Base-by-base conservation (phyloP, 768 basidiomycete genomes). In the Phylloporus arenicola region DNA sequence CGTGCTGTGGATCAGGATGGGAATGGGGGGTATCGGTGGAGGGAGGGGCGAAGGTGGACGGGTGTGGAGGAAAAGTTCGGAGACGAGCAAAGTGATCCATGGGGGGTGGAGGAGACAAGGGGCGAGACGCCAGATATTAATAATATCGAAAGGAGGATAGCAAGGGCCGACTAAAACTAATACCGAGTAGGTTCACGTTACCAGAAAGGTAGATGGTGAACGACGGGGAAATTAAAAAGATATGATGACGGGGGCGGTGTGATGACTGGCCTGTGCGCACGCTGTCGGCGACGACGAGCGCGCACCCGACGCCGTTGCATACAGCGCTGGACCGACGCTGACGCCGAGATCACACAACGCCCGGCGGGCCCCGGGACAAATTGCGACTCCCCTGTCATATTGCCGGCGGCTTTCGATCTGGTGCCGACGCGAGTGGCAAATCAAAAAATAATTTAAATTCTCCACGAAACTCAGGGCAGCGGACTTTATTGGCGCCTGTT, bases 61-160 rank as follows among this genome's bases (percentile, higher is more conserved):
- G 50, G 22, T 58, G 59, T 17, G 37, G 42, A 30, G 57, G 53
- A 19, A 24, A 22, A 2, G 62, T 57, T 25, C 51, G 58, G 47
- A 64, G 47, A 48, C 64, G 70, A 48, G 68, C 20, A 40, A 58
- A 67, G 48, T 64, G 62, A 56, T 75, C 68, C 75, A 76, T 76
- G 25, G 39, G 44, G 30, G 29, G 10, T 2, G 29, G 29, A 27
- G 45, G 29, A 43, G 37, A 30, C 27, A 17, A 47, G 51, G 47
- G 25, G 25, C 34, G 51, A 42, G 49, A 38, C 33, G 50, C 33
- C 35, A 53, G 65, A 65, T 58, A 61, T 39, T 35, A 47, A 47
- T 47, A 40, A 39, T 47, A 47, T 57, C 50, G 58, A 57, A 58
- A 63, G 57, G 55, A 53, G 57, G 46, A 57, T 56, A 41, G 60